A percentile compares a stretch with the other conserved stretches of the same genome.
Evolutionary conservation across 2,329 filamentous ascomycete species (phyloP).

Genomic region (Aspergillus melleus): DNA sequence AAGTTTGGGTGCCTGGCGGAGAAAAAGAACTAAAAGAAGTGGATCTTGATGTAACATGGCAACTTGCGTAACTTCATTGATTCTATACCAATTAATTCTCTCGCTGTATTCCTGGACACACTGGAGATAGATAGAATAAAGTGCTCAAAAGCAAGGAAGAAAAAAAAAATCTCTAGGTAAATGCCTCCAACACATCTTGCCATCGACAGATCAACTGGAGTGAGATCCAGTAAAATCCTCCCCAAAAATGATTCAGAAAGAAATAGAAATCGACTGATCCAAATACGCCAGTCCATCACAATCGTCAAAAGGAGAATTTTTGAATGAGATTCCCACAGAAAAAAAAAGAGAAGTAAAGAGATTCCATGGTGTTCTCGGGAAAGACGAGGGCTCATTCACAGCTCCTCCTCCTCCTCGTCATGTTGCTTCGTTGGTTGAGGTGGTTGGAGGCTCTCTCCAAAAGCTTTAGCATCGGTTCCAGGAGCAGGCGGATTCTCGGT

Average conservation of each 20-base stretch:
- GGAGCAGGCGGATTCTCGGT: constrained; percentile 16
- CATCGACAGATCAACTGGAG: not conserved
- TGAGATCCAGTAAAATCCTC: not conserved
- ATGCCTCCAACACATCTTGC: not conserved
- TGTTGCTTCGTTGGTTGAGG: constrained; percentile 1
- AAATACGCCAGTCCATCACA: constrained; percentile 23
- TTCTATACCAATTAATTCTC: not conserved
- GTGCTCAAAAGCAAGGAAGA: not conserved
- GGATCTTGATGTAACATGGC: not conserved
- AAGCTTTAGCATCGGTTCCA: constrained; percentile 10
- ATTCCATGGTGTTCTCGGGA: not conserved
- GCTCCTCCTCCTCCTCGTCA: constrained; percentile 34
- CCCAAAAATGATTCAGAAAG: not conserved
- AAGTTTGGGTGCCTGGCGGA: not conserved
- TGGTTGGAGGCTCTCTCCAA: constrained; percentile 22
- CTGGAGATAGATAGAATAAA: not conserved
- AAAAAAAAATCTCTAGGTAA: not conserved
- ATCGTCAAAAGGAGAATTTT: constrained; percentile 10
- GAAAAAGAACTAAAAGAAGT: not conserved
- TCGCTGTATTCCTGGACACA: not conserved
- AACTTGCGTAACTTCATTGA: not conserved
- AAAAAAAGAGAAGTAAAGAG: not conserved
- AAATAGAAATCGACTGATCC: constrained; percentile 1
- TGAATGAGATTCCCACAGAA: not conserved
- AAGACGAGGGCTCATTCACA: constrained; percentile 20